Base-by-base conservation (phyloP, 73 alveolate species). In the Symbiodinium pilosum region DNA sequence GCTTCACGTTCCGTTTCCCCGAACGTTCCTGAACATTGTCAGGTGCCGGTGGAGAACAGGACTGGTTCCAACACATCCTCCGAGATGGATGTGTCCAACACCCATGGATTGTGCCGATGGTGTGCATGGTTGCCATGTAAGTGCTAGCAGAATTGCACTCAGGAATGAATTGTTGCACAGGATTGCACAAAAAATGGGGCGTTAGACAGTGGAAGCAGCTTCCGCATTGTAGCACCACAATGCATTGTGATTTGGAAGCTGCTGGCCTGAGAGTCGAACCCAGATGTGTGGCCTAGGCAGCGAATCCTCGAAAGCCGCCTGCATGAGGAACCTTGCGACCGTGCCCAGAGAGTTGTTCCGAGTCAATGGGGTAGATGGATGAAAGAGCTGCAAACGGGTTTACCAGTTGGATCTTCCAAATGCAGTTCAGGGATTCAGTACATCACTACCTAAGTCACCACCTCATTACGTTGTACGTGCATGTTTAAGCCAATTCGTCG, bases 41-140 rank as follows among this genome's bases (percentile, higher is more conserved):
- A 54, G 73, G 73, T 38, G 34, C 81, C 4, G 81, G 81, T 9
- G 34, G 30, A 64, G 81, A 64, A n/a, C 81, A 64, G 81, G 81
- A 64, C 38, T 64, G 81, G 81, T 38, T 64, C 38, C 81, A 64
- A 64, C 81, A 64, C 41, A 64, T 64, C 81, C 81, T 64, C 81
- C 81, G 81, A 2, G 81, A 64, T 64, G 81, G 81, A 28, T 64
- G 81, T 38, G 73, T 54, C 73, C 73, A 54, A 54, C 8, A 26
- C 73, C 26, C 26, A n/a, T 26, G 26, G 30, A 54, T 24, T 30
- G 26, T 30, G 73, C 73, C 26, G n/a, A n/a, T n/a, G n/a, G n/a
- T n/a, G n/a, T n/a, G n/a, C n/a, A n/a, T n/a, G n/a, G n/a, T 54
- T 30, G 4, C 73, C 20, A 8, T 5, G 73, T 16, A 54, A 54